Evolutionary conservation across 1,284 basidiomycete species (phyloP).

Genomic region (Rhizoctonia solani): DNA sequence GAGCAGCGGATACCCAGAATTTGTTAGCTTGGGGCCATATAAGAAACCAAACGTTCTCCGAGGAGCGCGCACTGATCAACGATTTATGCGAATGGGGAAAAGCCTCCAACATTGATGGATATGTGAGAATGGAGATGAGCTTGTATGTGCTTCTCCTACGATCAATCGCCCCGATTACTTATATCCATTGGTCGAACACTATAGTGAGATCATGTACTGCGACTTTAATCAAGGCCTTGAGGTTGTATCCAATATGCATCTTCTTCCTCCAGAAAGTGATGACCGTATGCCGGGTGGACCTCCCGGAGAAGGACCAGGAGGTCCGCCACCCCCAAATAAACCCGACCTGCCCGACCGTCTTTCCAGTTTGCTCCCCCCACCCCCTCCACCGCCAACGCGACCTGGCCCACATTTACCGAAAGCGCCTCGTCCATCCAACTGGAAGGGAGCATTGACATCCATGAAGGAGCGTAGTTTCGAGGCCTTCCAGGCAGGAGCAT

Average conservation of each 20-base stretch:
- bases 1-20: constrained; percentile 52
- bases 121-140: constrained; percentile 55
- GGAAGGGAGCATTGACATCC: constrained; percentile 34
- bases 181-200: not conserved
- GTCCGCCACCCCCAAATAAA: too few species aligned
- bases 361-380: too few species aligned
- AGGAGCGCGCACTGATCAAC: constrained; percentile 45
- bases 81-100: constrained; percentile 49
- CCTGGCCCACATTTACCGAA: too few species aligned
- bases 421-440: constrained; percentile 32
- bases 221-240: constrained; percentile 52
- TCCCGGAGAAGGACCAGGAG: too few species aligned
- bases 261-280: constrained; percentile 28
- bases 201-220: constrained; percentile 59
- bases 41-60: constrained; percentile 34
- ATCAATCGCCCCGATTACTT: not conserved
- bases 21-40: constrained; percentile 48
- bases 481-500: constrained; percentile 48
- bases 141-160: constrained; percentile 48
- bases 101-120: constrained; percentile 48
- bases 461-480: constrained; percentile 39
- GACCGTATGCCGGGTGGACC: not conserved
- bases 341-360: not conserved
- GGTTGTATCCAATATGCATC: constrained; percentile 45
- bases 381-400: not conserved